Base-by-base conservation (phyloP, 352 stramenopile genomes). In the Discostella stelligera region DNA sequence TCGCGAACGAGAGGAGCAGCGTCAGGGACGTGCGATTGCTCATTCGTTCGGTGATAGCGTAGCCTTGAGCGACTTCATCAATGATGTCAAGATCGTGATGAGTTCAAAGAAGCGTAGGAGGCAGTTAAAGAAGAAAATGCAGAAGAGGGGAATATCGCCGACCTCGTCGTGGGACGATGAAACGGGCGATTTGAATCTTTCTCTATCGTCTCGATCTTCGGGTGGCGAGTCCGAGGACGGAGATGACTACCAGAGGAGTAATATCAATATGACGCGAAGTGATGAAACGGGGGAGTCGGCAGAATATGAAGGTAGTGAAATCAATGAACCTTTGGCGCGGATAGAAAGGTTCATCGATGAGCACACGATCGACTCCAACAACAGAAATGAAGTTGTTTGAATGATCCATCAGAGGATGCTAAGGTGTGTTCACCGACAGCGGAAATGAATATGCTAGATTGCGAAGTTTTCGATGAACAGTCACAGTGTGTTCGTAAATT, bases 41-140 rank as follows among this genome's bases (percentile, higher is more conserved):
- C 91, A 78, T 41, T 85, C 94, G 9, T 82, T 98, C 20, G 85
- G 92, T 0, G 94, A 98, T 55, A 95, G 96, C 53, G 85, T 98
- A 10, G 94, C 94, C 5, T 85, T 97, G 39, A 82, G 90, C 64
- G 94, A 97, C 69, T 95, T 95, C 27, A 89, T 97, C 79, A 88
- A 90, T 8, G 95, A 98, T 77, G 94, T 98, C 13, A 80, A 74
- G 52, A 53, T 63, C 4, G 69, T 84, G 10, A 80, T 80, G 65
- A 60, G 27, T 5, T 63, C 48, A 18, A 78, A 65, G 41, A 68
- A 52, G 39, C 13, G 55, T 50, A 71, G 62, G n/a, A 55, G 39
- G 44, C 56, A 46, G 23, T 49, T 64, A 41, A 66, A 63, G 32
- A 66, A 60, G 37, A 66, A 60, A 21, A 67, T 56, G 54, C 49